phyloP scores from a whole-genome alignment of 768 basidiomycete species.

The Thelephora ganbajun region DNA sequence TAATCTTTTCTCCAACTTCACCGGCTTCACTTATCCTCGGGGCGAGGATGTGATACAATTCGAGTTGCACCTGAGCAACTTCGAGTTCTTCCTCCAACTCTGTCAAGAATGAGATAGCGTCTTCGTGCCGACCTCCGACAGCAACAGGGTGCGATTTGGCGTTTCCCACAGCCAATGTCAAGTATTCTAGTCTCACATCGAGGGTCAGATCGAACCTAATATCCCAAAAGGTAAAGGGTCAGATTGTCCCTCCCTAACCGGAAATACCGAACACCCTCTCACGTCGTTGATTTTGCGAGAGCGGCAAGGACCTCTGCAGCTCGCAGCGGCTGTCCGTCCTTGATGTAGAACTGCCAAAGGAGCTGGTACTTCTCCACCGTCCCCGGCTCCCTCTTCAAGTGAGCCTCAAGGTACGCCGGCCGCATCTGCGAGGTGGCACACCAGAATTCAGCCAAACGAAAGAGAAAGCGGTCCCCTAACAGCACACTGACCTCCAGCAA shows the following conservation, averaged over 20 bases:
- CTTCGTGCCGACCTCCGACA: slow-evolving; percentile 63
- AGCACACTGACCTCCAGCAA: slow-evolving; percentile 60
- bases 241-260: background rate
- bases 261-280: slow-evolving; percentile 15
- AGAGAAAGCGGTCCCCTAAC: slow-evolving; percentile 1
- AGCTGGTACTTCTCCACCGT: slow-evolving; percentile 77
- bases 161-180: slow-evolving; percentile 89
- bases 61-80: slow-evolving; percentile 93
- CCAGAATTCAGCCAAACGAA: background rate
- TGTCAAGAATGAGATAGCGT: slow-evolving; percentile 90
- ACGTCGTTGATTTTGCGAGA: slow-evolving; percentile 80
- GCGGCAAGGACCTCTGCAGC: slow-evolving; percentile 78
- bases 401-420: slow-evolving; percentile 78
- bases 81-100: slow-evolving; percentile 94
- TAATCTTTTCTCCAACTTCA: slow-evolving; percentile 50
- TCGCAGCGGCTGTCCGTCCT: slow-evolving; percentile 73
- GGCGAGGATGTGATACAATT: slow-evolving; percentile 58
- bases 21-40: slow-evolving; percentile 48
- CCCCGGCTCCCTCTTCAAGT: slow-evolving; percentile 68
- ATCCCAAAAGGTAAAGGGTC: background rate
- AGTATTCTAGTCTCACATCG: slow-evolving; percentile 72
- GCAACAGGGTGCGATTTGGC: slow-evolving; percentile 90
- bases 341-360: slow-evolving; percentile 95
- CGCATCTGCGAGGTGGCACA: slow-evolving; percentile 41
- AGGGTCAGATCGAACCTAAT: slow-evolving; percentile 53